Conservation (phyloP, 345 rosid species). For the Rhodamnia argentea region DNA sequence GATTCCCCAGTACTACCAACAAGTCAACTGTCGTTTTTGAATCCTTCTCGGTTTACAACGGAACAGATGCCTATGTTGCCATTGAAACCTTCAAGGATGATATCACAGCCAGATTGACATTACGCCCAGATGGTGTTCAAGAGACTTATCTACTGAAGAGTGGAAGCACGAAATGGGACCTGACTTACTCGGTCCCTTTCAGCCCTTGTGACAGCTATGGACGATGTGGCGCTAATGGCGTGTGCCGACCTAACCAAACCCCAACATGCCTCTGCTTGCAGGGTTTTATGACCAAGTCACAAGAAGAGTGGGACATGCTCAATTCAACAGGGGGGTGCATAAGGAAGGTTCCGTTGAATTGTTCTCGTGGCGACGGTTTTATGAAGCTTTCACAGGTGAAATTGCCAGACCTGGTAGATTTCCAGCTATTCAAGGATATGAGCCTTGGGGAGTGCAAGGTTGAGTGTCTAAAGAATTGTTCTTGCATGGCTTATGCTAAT, state of each 20-base stretch:
- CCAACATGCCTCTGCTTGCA: conserved; percentile 11
- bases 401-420: conserved; percentile 10
- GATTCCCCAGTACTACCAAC: conserved; percentile 1
- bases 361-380: conserved; percentile 2
- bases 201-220: not conserved
- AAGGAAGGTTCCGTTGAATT: not conserved
- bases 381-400: not conserved
- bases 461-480: conserved; percentile 15
- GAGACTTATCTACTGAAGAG: not conserved
- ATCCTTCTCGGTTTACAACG: no score
- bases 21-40: no score
- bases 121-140: not conserved
- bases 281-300: conserved; percentile 21
- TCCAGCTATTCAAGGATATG: conserved; percentile 8
- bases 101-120: not conserved
- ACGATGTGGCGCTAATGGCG: not conserved
- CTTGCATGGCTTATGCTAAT: conserved; percentile 22
- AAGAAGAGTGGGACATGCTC: conserved; percentile 11
- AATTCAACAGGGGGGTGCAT: conserved; percentile 8
- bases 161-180: not conserved
- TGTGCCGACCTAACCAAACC: not conserved
- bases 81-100: not conserved
- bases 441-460: conserved; percentile 5
- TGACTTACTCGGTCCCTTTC: not conserved
- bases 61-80: conserved; percentile 6